A percentile compares a stretch with the other conserved stretches of the same genome.
These are phyloP conservation scores for Lippia alba DNA, from an alignment of 305 asterid species.

Conservation along the genomic window DNA sequence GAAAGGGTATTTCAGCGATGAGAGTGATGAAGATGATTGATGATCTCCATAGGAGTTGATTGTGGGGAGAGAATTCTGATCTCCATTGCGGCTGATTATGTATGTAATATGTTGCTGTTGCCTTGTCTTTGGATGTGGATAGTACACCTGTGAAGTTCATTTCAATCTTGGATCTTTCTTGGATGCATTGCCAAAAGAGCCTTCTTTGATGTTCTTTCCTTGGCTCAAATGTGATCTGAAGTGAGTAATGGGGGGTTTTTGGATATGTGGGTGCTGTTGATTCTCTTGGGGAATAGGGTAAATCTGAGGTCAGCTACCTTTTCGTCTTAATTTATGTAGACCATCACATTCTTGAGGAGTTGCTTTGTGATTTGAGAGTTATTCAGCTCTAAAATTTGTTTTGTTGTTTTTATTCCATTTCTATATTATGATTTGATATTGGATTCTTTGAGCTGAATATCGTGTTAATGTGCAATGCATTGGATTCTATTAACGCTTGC, in stretches of 20 bases:
- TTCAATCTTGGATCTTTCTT: not conserved
- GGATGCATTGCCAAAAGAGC: not conserved
- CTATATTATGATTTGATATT: not conserved
- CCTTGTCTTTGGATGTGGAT: not conserved
- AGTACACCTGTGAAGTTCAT: not conserved
- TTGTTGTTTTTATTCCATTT: not conserved
- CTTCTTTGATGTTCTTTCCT: not conserved
- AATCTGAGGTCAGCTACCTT: not conserved
- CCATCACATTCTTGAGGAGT: not conserved
- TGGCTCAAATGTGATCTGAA: not conserved
- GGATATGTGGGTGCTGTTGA: not conserved
- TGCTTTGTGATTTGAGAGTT: not conserved
- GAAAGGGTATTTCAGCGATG: constrained; percentile 94
- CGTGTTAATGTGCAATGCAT: not conserved
- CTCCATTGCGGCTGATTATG: not conserved
- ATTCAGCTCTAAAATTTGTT: not conserved
- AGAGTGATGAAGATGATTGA: constrained; percentile 87
- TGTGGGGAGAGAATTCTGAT: not conserved
- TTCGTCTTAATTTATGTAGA: not conserved
- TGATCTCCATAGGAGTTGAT: too few species aligned
- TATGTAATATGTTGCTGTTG: not conserved
- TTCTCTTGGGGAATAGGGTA: not conserved
- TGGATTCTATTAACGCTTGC: not conserved
- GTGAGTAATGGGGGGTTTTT: not conserved
- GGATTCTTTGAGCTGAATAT: too few species aligned